A percentile compares a stretch with the other conserved stretches of the same genome.
Evolutionary conservation across 371 early-diverging fungal species (phyloP).

Genomic region (Choanephora cucurbitarum): DNA sequence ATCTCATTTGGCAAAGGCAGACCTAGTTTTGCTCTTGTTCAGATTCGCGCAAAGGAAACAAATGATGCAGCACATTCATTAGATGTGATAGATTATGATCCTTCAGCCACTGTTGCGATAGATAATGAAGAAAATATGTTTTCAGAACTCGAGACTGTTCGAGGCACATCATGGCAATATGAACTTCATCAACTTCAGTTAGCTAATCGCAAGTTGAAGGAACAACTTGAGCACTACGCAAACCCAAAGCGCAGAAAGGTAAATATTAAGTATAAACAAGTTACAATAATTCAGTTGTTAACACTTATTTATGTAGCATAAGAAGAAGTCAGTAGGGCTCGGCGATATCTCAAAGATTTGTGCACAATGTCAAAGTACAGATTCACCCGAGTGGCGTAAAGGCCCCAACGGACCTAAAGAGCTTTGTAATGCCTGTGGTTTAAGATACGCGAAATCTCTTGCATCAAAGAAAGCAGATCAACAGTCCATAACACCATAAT

Average conservation of each 20-base stretch:
- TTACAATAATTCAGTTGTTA: too few relatives aligned
- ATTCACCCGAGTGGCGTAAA: slow-evolving; percentile 85
- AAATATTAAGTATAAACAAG: too few relatives aligned
- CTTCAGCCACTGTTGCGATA: neutral
- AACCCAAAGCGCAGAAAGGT: slow-evolving; percentile 34
- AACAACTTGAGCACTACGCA: slow-evolving; percentile 32
- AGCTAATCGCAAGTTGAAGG: slow-evolving; percentile 42
- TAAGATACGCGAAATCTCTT: slow-evolving; percentile 50
- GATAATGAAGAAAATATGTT: slow-evolving; percentile 45
- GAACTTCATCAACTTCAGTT: slow-evolving; percentile 53
- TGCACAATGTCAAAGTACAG: slow-evolving; percentile 67
- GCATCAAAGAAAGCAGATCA: slow-evolving; percentile 8
- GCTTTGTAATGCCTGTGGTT: slow-evolving; percentile 88
- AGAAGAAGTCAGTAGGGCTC: slow-evolving; percentile 25
- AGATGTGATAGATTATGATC: slow-evolving; percentile 8
- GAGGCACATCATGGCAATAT: slow-evolving; percentile 55
- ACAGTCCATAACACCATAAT: too few relatives aligned
- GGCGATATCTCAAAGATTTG: slow-evolving; percentile 42
- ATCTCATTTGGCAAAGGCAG: slow-evolving; percentile 25
- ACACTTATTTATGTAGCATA: slow-evolving; percentile 18
- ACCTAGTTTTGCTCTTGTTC: slow-evolving; percentile 42
- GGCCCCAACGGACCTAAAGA: slow-evolving; percentile 80
- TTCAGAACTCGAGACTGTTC: slow-evolving; percentile 39
- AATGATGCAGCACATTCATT: neutral
- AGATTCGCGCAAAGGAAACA: slow-evolving; percentile 32